Base-by-base conservation (phyloP, 176 grass and related monocot species). In the Cymbopogon citratus region DNA sequence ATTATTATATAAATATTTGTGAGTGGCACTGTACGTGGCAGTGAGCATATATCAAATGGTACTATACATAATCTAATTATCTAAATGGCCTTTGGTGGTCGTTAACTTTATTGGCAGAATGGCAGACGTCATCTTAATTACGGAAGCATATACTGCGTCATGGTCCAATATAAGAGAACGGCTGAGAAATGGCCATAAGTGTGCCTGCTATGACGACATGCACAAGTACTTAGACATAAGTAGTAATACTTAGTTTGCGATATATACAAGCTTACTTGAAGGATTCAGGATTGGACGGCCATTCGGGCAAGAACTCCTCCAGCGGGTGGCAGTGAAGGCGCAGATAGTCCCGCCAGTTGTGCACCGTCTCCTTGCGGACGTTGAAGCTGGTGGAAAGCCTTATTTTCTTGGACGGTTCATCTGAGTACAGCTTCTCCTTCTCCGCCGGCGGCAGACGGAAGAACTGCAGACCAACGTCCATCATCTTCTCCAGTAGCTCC, bases 351-450 rank as follows among this genome's bases (percentile, higher is more conserved):
- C 93, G 36, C 93, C 93, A 95, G 82, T 95, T 95, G 64, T 83
- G 92, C 40, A 95, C 85, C 1, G 92, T 95, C 69, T 95, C 92
- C 81, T 86, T 87, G 27, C 65, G 79, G 70, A 95, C n/a, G 74
- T 95, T 95, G 81, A 92, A 92, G 77, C 93, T 95, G 4, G 93
- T 95, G 19, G 93, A 92, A 7, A 95, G 93, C 64, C 93, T 90
- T 45, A 92, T 85, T 36, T 95, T 92, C 74, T 92, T 92, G 8
- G 87, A 80, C 1, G 90, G 93, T 6, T 95, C 93, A 13, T 95
- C 90, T 4, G 90, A 92, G 79, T 90, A 92, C 28, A 90, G 75
- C 90, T 95, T 95, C 9, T 54, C 84, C 74, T 92, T 95, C 59
- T 95, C 93, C 73, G 88, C 90, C 14, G 82, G 75, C 5, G 93